Percentiles rank a stretch among this genome's conserved stretches.
These are phyloP conservation scores for Terfezia boudieri DNA, from an alignment of 495 filamentous ascomycete species.

Conservation along the genomic window DNA sequence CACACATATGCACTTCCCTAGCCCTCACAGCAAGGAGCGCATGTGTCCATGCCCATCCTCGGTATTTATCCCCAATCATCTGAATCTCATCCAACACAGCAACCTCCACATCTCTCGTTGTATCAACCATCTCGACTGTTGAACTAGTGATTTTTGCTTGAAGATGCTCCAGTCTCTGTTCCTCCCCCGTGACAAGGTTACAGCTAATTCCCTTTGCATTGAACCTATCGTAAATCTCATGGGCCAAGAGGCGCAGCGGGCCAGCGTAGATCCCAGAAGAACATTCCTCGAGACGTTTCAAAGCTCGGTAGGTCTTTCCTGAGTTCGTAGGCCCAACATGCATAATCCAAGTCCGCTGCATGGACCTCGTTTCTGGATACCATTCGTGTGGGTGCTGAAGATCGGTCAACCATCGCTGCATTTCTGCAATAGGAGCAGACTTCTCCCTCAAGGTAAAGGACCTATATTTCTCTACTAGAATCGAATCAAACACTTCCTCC, in stretches of 20 bases:
- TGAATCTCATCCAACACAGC: constrained; percentile 97
- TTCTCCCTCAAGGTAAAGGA: background rate
- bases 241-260: constrained; percentile 70
- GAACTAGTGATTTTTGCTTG: constrained; percentile 46
- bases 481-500: background rate
- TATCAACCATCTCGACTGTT: constrained; percentile 87
- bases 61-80: constrained; percentile 61
- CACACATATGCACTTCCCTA: constrained; percentile 80
- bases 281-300: constrained; percentile 61
- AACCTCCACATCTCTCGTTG: constrained; percentile 52
- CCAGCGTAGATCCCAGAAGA: constrained; percentile 73
- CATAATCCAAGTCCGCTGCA: constrained; percentile 66
- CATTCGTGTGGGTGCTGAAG: constrained; percentile 70
- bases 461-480: background rate
- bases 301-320: constrained; percentile 88
- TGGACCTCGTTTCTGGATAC: constrained; percentile 58
- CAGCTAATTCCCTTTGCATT: constrained; percentile 49
- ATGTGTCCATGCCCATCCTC: constrained; percentile 95
- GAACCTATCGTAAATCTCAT: constrained; percentile 76
- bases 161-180: constrained; percentile 35
- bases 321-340: constrained; percentile 98
- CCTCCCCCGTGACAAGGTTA: constrained; percentile 78
- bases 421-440: background rate
- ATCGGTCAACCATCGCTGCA: constrained; percentile 26
- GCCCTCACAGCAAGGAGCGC: constrained; percentile 70